A percentile compares a stretch with the other conserved stretches of the same genome.
Conservation (phyloP, 495 filamentous ascomycete genomes). For the Aspergillus olivimuriae region DNA sequence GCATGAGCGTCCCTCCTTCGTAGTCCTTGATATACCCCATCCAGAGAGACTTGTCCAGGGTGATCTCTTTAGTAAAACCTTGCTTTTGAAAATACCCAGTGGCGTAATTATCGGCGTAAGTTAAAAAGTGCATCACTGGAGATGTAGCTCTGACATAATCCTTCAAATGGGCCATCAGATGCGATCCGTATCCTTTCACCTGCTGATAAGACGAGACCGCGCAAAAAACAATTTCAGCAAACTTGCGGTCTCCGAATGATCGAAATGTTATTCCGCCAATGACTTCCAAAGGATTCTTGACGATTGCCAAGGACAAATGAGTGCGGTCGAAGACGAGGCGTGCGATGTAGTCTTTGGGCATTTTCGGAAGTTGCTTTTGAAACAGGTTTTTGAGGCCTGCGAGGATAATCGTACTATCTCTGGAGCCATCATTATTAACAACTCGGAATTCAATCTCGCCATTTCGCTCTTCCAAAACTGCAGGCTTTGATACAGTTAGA, state of each 20-base stretch:
- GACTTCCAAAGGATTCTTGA: constrained; percentile 91
- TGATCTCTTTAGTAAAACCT: constrained; percentile 97
- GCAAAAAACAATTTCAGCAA: constrained; percentile 98
- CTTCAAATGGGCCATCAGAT: constrained; percentile 98
- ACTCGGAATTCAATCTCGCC: constrained; percentile 96
- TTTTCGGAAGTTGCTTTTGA: constrained; percentile 96
- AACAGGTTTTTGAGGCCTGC: constrained; percentile 97
- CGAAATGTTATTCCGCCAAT: constrained; percentile 95
- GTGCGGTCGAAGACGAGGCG: constrained; percentile 94
- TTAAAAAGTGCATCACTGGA: constrained; percentile 96
- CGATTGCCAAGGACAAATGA: constrained; percentile 91
- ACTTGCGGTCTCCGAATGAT: constrained; percentile 87
- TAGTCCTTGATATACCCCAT: constrained; percentile 99
- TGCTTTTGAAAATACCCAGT: constrained; percentile 99
- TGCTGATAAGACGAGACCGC: constrained; percentile 97
- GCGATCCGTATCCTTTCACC: constrained; percentile 96
- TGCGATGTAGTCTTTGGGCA: constrained; percentile 99
- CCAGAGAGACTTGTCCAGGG: constrained; percentile 81
- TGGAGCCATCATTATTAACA: constrained; percentile 88
- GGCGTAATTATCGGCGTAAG: constrained; percentile 97
- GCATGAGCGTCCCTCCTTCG: constrained; percentile 98
- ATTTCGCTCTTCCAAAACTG: constrained; percentile 86
- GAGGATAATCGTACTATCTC: constrained; percentile 89
- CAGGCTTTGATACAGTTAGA: constrained; percentile 47
- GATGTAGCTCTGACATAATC: constrained; percentile 96